Conservation (phyloP, 2,329 filamentous ascomycete species). For the Scolecobasidium constrictum region DNA sequence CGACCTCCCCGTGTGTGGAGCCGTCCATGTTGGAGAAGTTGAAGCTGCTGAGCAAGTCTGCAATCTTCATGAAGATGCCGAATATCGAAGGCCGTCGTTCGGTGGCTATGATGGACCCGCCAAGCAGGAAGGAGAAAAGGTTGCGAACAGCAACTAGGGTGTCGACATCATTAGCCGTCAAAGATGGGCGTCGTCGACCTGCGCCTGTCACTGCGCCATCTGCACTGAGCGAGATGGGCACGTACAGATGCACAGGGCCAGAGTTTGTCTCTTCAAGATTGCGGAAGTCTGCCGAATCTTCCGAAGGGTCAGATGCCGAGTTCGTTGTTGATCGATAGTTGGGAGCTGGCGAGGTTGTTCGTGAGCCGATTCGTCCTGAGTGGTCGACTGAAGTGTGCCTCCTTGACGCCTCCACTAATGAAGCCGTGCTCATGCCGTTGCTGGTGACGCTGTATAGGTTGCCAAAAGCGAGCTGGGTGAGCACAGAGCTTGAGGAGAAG, state of each 20-base stretch:
- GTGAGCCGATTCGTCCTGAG: neutral
- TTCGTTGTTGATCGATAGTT: slow-evolving; percentile 18
- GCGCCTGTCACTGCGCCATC: slow-evolving; percentile 15
- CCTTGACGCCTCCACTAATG: neutral
- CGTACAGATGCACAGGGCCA: slow-evolving; percentile 43
- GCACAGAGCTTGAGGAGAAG: slow-evolving; percentile 44
- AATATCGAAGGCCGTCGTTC: slow-evolving; percentile 44
- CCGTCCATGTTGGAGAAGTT: slow-evolving; percentile 52
- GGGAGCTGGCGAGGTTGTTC: slow-evolving; percentile 24
- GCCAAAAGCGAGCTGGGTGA: slow-evolving; percentile 46
- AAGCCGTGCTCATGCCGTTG: slow-evolving; percentile 2
- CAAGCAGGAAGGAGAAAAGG: slow-evolving; percentile 52
- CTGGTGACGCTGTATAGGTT: slow-evolving; percentile 8
- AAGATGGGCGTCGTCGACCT: slow-evolving; percentile 18
- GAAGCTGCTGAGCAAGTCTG: slow-evolving; percentile 45
- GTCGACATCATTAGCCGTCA: slow-evolving; percentile 40
- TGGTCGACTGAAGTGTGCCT: slow-evolving; percentile 5
- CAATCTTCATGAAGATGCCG: slow-evolving; percentile 50
- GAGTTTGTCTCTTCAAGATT: slow-evolving; percentile 33
- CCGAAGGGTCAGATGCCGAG: slow-evolving; percentile 27
- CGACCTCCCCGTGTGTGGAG: slow-evolving; percentile 52
- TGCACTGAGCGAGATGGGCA: slow-evolving; percentile 44
- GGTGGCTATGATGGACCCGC: slow-evolving; percentile 50
- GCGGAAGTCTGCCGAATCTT: slow-evolving; percentile 36
- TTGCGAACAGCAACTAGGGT: slow-evolving; percentile 50